Conservation (phyloP, 768 basidiomycete genomes). For the Pleurotus giganteus region DNA sequence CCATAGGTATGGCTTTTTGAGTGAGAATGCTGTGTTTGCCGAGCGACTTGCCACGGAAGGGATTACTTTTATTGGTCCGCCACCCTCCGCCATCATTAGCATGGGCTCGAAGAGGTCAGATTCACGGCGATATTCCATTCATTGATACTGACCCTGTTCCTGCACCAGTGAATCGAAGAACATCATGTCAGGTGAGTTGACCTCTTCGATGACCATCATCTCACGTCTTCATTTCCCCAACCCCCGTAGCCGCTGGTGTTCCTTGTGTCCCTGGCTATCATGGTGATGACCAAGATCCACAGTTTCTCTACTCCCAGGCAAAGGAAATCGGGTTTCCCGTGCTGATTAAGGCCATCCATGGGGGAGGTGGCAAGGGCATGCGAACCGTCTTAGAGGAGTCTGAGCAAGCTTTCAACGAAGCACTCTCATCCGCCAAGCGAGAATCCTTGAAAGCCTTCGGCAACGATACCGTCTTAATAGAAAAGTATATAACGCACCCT, state of each 20-base stretch:
- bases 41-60: conserved; percentile 71
- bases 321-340: conserved; percentile 84
- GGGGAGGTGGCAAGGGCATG: conserved; percentile 97
- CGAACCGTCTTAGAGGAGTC: conserved; percentile 58
- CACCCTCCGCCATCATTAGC: conserved; percentile 80
- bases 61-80: conserved; percentile 89
- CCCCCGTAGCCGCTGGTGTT: conserved; percentile 73
- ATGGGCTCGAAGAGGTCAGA: conserved; percentile 94
- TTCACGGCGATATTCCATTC: neutral
- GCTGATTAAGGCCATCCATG: conserved; percentile 94
- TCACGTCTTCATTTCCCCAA: conserved; percentile 10
- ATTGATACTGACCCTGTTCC: neutral
- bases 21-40: conserved; percentile 87
- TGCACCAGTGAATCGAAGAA: conserved; percentile 85
- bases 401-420: conserved; percentile 71
- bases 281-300: conserved; percentile 73
- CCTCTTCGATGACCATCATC: neutral
- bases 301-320: conserved; percentile 67
- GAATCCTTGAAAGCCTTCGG: conserved; percentile 89
- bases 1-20: conserved; percentile 81
- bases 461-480: conserved; percentile 82
- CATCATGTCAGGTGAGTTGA: conserved; percentile 74
- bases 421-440: conserved; percentile 82
- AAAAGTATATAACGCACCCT: conserved; percentile 85
- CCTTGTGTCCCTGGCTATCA: conserved; percentile 96